These are phyloP conservation scores for Suhomyces wounanorum DNA, from an alignment of 1,139 yeast species.

Conservation along the genomic window DNA sequence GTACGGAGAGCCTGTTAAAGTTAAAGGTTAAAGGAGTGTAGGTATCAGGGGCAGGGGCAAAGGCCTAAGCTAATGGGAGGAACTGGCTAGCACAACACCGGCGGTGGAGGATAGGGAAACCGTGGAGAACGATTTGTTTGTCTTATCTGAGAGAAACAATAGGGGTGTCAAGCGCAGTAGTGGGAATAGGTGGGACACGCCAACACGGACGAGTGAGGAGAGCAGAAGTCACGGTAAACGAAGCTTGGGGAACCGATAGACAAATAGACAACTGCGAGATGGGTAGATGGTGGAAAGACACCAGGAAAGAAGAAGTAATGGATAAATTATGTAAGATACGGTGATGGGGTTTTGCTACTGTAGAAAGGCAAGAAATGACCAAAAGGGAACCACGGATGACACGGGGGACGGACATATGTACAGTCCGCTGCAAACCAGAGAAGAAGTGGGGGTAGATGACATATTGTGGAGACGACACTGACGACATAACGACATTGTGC, in stretches of 20 bases:
- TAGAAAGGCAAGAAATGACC: not conserved
- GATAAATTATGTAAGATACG: too few relatives aligned
- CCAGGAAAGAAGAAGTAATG: not conserved
- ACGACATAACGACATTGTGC: not conserved
- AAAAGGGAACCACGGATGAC: not conserved
- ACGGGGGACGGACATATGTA: conserved; percentile 1
- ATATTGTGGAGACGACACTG: conserved; percentile 1
- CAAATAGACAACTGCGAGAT: not conserved
- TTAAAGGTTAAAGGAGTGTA: not conserved
- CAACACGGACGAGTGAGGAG: not conserved
- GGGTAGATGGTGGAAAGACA: not conserved
- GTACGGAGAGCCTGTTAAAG: too few relatives aligned
- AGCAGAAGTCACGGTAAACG: not conserved
- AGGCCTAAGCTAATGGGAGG: not conserved
- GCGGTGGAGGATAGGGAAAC: not conserved
- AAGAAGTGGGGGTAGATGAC: conserved; percentile 1
- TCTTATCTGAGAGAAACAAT: not conserved
- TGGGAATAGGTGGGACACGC: not conserved
- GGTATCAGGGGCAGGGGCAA: not conserved
- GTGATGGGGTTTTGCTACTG: not conserved
- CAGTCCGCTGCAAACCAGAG: not conserved
- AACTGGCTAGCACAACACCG: not conserved
- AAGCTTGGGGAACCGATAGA: not conserved
- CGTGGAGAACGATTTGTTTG: not conserved
- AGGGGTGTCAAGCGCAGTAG: conserved; percentile 5